Percentiles rank a stretch among this genome's conserved stretches.
Evolutionary conservation across 1,284 basidiomycete genomes (phyloP).

Genomic region (Irpex sp.): DNA sequence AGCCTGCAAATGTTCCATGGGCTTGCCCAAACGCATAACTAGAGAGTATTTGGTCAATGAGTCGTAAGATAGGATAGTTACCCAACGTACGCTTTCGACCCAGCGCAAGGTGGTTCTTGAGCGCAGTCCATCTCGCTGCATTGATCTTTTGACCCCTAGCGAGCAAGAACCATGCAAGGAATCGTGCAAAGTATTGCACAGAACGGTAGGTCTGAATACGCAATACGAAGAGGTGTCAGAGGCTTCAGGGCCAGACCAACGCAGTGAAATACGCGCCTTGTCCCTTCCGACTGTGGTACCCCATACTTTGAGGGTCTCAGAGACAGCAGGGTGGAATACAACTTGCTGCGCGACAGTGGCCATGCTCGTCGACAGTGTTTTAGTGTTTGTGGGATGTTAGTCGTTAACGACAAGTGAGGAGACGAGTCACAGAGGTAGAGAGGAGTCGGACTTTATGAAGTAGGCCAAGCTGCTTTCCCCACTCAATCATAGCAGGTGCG

Average conservation of each 20-base stretch:
- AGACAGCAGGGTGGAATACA: constrained; percentile 80
- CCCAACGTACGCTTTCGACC: constrained; percentile 71
- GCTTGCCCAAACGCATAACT: constrained; percentile 95
- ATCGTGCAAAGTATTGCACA: constrained; percentile 89
- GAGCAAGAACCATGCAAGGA: constrained; percentile 83
- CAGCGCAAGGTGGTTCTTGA: constrained; percentile 77
- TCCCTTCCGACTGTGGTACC: constrained; percentile 85
- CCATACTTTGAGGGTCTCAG: constrained; percentile 73
- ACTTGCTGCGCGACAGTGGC: constrained; percentile 68
- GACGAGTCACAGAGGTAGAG: constrained; percentile 4
- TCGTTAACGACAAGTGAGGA: background rate
- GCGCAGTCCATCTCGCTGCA: constrained; percentile 71
- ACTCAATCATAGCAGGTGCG: background rate
- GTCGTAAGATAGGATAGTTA: background rate
- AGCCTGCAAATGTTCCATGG: constrained; percentile 91
- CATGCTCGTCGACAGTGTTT: constrained; percentile 37
- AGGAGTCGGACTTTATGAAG: background rate
- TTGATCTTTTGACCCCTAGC: constrained; percentile 60
- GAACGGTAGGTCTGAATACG: constrained; percentile 71
- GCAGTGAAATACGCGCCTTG: constrained; percentile 52
- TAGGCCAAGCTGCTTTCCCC: background rate
- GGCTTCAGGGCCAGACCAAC: background rate
- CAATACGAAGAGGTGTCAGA: constrained; percentile 1
- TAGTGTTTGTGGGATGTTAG: constrained; percentile 2
- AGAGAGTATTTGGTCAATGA: background rate